Base-by-base conservation (phyloP, 495 filamentous ascomycete genomes). In the Neurospora terricola region DNA sequence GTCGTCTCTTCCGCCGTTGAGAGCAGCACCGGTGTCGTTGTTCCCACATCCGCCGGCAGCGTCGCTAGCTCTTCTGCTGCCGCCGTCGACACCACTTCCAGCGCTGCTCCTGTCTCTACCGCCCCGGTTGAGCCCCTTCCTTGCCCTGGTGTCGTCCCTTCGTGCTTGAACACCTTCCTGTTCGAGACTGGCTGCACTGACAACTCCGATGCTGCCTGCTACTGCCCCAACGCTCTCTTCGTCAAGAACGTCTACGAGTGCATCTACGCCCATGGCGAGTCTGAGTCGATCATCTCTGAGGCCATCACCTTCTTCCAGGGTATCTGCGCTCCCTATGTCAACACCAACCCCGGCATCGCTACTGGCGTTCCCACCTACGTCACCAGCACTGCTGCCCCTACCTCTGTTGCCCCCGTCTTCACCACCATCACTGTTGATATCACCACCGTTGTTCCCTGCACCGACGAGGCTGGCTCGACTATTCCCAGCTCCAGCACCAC, bases 81-180 rank as follows among this genome's bases (percentile, higher is more conserved):
- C 69, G 73, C 48, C 59, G 76, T 79, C 21, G 76, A 75, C 68
- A 76, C 72, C 30, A 77, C 76, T 37, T 82, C 81, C 40, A 81
- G 77, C 16, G 73, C 80, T 30, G 75, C 82, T 70, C 71, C 73
- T 30, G 80, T 81, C 2, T 84, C 83, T 40, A 77, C 76, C 36
- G 82, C 81, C 71, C 80, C 84, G 37, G 84, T 85, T 27, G 83
- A 81, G 73, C 85, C 84, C 43, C 82, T 83, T 30, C 81, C 84
- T 54, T 93, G 90, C 87, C 94, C 94, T 69, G 83, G 83, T 72
- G 87, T 92, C 48, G 90, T 98, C 18, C 94, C 94, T 71, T 89
- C 89, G 75, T 98, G 95, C 85, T 86, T 98, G 83, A 96, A 97
- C 88, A 97, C 95, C 76, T 98, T 93, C 93, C 81, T 96, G 75